These are phyloP conservation scores for Trichoderma sp. DNA, from an alignment of 2,329 filamentous ascomycete species.

Conservation along the genomic window DNA sequence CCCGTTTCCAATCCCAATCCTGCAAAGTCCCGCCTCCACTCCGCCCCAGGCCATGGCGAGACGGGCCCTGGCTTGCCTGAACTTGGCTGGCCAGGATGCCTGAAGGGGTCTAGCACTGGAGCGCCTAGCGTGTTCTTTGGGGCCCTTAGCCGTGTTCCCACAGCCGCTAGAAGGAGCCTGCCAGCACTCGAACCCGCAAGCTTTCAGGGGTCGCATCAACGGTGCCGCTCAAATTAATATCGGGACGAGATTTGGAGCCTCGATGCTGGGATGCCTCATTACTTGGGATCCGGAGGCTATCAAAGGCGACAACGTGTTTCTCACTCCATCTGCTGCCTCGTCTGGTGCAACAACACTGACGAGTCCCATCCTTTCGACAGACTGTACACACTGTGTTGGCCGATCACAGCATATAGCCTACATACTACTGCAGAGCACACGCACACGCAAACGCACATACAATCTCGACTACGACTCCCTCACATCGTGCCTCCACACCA, in stretches of 20 bases:
- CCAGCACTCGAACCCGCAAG: not conserved
- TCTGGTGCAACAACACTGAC: not conserved
- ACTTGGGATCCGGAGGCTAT: not conserved
- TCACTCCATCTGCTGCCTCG: not conserved
- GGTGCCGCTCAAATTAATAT: not conserved
- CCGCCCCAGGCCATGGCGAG: constrained; percentile 3
- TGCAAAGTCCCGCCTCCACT: constrained; percentile 18
- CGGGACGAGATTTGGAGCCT: not conserved
- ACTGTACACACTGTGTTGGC: not conserved
- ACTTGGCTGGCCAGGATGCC: constrained; percentile 3
- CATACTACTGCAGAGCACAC: not conserved
- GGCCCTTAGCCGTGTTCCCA: not conserved
- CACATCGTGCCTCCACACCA: not conserved
- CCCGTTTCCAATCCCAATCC: not conserved
- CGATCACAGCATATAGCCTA: not conserved
- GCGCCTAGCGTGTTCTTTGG: not conserved
- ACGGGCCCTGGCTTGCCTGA: constrained; percentile 10
- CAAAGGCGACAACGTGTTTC: not conserved
- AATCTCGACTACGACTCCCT: not conserved
- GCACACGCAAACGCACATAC: not conserved
- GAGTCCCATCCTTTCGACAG: not conserved
- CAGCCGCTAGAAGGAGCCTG: constrained; percentile 7
- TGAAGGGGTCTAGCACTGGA: not conserved
- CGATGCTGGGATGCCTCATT: not conserved
- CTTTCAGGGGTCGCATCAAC: constrained; percentile 16